phyloP scores from a whole-genome alignment of 371 early-diverging fungal species.

The Mycotypha africana region DNA sequence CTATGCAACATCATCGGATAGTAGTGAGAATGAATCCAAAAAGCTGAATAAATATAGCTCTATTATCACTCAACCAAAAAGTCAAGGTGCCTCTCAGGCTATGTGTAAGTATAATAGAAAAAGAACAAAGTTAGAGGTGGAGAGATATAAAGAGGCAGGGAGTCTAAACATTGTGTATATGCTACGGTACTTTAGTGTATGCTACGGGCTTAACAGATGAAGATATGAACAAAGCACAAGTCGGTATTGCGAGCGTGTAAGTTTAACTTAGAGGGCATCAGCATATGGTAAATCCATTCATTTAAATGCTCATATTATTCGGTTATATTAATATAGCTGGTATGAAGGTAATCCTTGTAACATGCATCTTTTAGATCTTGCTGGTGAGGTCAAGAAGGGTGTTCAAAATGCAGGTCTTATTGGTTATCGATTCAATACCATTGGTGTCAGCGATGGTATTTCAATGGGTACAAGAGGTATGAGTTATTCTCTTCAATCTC shows the following conservation, averaged over 20 bases:
- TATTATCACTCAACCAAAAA: slow-evolving; percentile 88
- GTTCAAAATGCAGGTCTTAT: slow-evolving; percentile 84
- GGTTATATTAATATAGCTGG: slow-evolving; percentile 74
- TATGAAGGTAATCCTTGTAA: slow-evolving; percentile 99
- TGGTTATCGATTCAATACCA: slow-evolving; percentile 94
- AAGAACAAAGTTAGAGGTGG: too few species aligned
- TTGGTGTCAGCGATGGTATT: slow-evolving; percentile 96
- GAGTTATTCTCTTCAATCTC: slow-evolving; percentile 92
- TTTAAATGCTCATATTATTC: too few species aligned
- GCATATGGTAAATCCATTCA: not conserved
- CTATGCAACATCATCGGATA: slow-evolving; percentile 40
- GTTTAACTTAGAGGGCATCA: slow-evolving; percentile 15
- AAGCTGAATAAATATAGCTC: slow-evolving; percentile 75
- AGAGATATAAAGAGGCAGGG: too few species aligned
- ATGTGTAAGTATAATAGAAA: slow-evolving; percentile 84
- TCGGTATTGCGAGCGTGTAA: slow-evolving; percentile 91
- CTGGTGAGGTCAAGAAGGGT: slow-evolving; percentile 86
- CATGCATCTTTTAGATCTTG: slow-evolving; percentile 94
- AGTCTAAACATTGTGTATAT: too few species aligned
- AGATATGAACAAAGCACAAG: slow-evolving; percentile 85
- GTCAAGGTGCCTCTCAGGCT: slow-evolving; percentile 94
- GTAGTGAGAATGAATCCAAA: too few species aligned
- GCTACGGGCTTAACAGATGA: slow-evolving; percentile 83
- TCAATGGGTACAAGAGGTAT: slow-evolving; percentile 95
- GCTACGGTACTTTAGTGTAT: slow-evolving; percentile 53